A percentile compares a stretch with the other conserved stretches of the same genome.
Evolutionary conservation across 345 rosid species (phyloP).

Genomic region (Populus tremula): DNA sequence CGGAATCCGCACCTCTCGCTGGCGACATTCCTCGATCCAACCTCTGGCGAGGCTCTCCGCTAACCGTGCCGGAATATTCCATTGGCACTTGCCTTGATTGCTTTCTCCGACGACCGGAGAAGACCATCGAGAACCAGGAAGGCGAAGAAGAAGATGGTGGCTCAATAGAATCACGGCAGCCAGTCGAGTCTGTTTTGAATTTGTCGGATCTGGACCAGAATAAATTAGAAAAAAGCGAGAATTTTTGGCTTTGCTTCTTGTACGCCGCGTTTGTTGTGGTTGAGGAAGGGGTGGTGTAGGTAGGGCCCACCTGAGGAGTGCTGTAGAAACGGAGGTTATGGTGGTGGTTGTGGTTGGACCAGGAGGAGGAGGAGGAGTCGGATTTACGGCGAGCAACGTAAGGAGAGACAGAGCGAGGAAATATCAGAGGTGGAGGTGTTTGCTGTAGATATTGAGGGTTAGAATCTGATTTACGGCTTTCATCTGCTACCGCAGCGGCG

Average conservation of each 20-base stretch:
- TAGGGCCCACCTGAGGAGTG: slow-evolving; percentile 71
- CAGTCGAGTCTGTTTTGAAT: slow-evolving; percentile 36
- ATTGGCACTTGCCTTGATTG: slow-evolving; percentile 27
- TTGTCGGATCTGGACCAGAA: slow-evolving; percentile 74
- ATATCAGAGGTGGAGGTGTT: slow-evolving; percentile 41
- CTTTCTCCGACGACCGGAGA: slow-evolving; percentile 42
- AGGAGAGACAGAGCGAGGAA: slow-evolving; percentile 87
- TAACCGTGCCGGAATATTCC: slow-evolving; percentile 30
- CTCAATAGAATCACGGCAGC: slow-evolving; percentile 24
- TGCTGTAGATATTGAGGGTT: not conserved
- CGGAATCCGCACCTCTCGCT: slow-evolving; percentile 30
- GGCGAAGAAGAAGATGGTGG: slow-evolving; percentile 42
- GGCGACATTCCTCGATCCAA: slow-evolving; percentile 84
- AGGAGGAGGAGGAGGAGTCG: slow-evolving; percentile 28
- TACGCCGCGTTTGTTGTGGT: slow-evolving; percentile 20
- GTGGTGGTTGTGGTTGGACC: slow-evolving; percentile 16
- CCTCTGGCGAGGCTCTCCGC: slow-evolving; percentile 33
- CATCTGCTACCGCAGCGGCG: not conserved
- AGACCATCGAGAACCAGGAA: slow-evolving; percentile 55
- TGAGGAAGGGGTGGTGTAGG: slow-evolving; percentile 22
- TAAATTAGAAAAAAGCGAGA: slow-evolving; percentile 48
- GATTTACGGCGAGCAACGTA: slow-evolving; percentile 65
- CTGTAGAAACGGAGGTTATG: slow-evolving; percentile 46
- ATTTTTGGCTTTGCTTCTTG: slow-evolving; percentile 37
- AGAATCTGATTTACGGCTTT: not conserved